Conservation (phyloP, 768 basidiomycete genomes). For the Phanerodontia chrysosporium region DNA sequence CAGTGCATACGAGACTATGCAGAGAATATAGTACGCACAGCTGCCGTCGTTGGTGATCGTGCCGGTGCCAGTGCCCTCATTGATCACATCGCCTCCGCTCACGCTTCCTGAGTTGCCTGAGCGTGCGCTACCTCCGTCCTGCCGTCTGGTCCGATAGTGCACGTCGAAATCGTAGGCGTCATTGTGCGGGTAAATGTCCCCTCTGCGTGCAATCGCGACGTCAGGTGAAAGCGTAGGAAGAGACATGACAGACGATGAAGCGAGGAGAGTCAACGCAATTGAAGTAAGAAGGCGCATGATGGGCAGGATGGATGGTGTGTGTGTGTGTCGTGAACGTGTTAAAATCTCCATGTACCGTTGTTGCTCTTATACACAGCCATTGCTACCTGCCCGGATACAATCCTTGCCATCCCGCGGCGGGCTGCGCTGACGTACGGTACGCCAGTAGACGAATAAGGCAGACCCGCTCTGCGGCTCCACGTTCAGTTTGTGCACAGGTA, state of each 20-base stretch:
- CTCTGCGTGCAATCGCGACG: no score
- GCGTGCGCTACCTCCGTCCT: neutral
- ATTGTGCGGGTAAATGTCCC: no score
- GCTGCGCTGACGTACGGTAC: neutral
- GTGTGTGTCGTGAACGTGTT: no score
- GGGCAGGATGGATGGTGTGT: neutral
- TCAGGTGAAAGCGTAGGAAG: neutral
- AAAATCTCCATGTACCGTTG: no score
- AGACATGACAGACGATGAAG: neutral
- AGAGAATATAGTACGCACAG: neutral
- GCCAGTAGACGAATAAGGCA: neutral
- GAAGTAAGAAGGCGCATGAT: neutral
- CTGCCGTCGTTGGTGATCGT: slow-evolving; percentile 1
- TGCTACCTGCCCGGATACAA: no score
- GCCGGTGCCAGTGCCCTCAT: neutral
- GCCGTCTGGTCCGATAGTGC: neutral
- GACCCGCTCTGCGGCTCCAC: neutral
- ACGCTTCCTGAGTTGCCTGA: neutral
- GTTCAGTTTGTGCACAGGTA: neutral
- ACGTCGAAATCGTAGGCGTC: neutral
- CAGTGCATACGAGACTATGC: no score
- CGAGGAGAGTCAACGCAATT: neutral
- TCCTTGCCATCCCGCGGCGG: no score
- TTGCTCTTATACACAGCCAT: neutral
- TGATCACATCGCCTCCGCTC: neutral